A percentile compares a stretch with the other conserved stretches of the same genome.
Evolutionary conservation across 2,329 filamentous ascomycete species (phyloP).

Genomic region (Fusarium verrucosum): DNA sequence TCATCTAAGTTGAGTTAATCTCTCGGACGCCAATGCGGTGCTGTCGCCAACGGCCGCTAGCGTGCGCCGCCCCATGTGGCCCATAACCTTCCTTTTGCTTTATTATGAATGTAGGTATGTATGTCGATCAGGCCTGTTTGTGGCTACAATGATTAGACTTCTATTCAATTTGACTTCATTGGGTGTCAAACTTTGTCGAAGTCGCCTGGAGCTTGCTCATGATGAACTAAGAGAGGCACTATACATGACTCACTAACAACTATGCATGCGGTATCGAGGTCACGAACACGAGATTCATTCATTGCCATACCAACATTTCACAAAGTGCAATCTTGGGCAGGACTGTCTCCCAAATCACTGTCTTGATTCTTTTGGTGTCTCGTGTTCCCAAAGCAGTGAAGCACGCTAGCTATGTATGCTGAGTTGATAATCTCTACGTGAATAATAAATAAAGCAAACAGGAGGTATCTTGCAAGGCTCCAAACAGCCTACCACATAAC

Average conservation of each 20-base stretch:
- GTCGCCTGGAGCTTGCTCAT: neutral
- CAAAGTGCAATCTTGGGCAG: neutral
- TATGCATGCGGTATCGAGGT: neutral
- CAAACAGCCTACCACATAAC: constrained; percentile 22
- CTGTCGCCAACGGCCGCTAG: constrained; percentile 44
- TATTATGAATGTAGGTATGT: too few relatives aligned
- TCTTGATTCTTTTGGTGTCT: constrained; percentile 11
- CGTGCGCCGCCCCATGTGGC: constrained; percentile 38
- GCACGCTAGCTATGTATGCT: constrained; percentile 29
- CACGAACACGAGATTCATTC: too few relatives aligned
- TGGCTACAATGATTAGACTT: constrained; percentile 19
- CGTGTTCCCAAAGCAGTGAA: neutral
- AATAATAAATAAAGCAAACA: constrained; percentile 15
- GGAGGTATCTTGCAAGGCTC: constrained; percentile 35
- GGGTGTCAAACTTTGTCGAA: constrained; percentile 21
- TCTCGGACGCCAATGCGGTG: constrained; percentile 34
- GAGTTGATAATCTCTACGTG: constrained; percentile 12
- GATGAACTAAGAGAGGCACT: neutral
- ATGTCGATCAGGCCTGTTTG: constrained; percentile 24
- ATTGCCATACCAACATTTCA: neutral
- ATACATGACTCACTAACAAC: neutral
- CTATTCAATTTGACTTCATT: constrained; percentile 5
- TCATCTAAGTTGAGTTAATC: constrained; percentile 37
- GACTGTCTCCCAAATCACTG: neutral
- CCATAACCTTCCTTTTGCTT: constrained; percentile 30